phyloP scores from a whole-genome alignment of 1,284 basidiomycete genomes.

The Cutaneotrichosporon arboriforme region DNA sequence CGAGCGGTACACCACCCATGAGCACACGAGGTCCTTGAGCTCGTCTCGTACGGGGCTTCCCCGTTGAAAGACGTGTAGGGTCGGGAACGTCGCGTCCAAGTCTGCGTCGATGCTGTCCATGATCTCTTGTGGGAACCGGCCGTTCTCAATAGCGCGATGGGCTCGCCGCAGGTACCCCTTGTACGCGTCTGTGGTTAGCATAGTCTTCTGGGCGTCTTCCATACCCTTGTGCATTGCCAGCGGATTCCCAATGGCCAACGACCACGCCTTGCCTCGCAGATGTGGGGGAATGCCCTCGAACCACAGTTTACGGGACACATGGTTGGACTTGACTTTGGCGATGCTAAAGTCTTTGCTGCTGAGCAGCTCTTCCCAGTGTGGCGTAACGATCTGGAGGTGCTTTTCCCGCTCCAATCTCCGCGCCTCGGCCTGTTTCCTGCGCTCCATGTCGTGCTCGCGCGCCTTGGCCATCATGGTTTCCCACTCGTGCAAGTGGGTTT shows the following conservation, averaged over 20 bases:
- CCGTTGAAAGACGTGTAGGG: conserved; percentile 78
- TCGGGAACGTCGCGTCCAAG: conserved; percentile 71
- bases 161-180: conserved; percentile 67
- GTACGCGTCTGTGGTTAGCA: conserved; percentile 60
- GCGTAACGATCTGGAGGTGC: conserved; percentile 29
- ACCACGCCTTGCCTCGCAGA: conserved; percentile 80
- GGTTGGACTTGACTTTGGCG: conserved; percentile 25
- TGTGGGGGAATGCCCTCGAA: conserved; percentile 86
- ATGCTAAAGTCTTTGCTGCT: conserved; percentile 23
- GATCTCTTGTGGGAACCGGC: conserved; percentile 67
- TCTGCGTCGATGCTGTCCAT: conserved; percentile 73
- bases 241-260: conserved; percentile 78
- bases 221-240: conserved; percentile 79
- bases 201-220: neutral
- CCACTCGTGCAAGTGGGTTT: conserved; percentile 81
- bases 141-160: conserved; percentile 62
- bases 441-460: conserved; percentile 32
- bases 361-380: conserved; percentile 42
- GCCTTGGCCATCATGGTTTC: conserved; percentile 72
- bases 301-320: conserved; percentile 70
- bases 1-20: conserved; percentile 84
- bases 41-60: conserved; percentile 80
- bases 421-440: conserved; percentile 22
- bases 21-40: conserved; percentile 76
- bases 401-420: conserved; percentile 34